These are phyloP conservation scores for Umbilicus rupestris DNA, from an alignment of 164 flowering plant species.

Conservation along the genomic window DNA sequence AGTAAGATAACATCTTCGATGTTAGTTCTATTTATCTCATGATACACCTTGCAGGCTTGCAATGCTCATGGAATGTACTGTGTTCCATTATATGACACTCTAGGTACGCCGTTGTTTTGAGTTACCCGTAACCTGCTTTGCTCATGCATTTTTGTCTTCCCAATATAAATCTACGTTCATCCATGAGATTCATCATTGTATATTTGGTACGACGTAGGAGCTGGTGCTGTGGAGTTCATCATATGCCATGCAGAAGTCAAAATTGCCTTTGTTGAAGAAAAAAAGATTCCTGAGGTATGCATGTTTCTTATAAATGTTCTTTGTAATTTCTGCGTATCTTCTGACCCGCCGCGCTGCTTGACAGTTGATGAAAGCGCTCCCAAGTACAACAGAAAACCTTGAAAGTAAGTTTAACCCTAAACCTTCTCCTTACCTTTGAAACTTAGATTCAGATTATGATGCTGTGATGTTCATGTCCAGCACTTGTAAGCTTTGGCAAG, in stretches of 20 bases:
- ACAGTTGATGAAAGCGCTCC: conserved; percentile 79
- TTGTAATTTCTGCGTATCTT: not conserved
- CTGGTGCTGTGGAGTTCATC: conserved; percentile 92
- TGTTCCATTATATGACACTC: conserved; percentile 91
- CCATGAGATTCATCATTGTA: not conserved
- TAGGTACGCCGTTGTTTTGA: conserved; percentile 43
- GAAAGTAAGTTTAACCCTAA: conserved; percentile 45
- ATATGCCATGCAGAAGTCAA: conserved; percentile 84
- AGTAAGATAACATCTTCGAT: not conserved
- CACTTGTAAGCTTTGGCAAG: conserved; percentile 90
- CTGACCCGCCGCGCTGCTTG: conserved; percentile 3
- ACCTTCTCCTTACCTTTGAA: not conserved
- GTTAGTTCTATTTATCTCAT: not conserved
- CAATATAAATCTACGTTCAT: not conserved
- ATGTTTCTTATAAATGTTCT: not conserved
- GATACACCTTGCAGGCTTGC: conserved; percentile 62
- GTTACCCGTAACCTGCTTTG: not conserved
- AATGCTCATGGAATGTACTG: conserved; percentile 94
- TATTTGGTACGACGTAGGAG: conserved; percentile 40
- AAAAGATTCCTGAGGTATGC: conserved; percentile 73
- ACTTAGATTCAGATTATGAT: not conserved
- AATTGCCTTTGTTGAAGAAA: conserved; percentile 76
- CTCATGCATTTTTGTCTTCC: not conserved
- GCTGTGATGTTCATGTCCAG: conserved; percentile 20
- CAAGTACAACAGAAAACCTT: conserved; percentile 47